Evolutionary conservation across 257 asterid genomes (phyloP), one percentile per base, ranked within the genome.

Genomic region (Buddleja alternifolia): DNA sequence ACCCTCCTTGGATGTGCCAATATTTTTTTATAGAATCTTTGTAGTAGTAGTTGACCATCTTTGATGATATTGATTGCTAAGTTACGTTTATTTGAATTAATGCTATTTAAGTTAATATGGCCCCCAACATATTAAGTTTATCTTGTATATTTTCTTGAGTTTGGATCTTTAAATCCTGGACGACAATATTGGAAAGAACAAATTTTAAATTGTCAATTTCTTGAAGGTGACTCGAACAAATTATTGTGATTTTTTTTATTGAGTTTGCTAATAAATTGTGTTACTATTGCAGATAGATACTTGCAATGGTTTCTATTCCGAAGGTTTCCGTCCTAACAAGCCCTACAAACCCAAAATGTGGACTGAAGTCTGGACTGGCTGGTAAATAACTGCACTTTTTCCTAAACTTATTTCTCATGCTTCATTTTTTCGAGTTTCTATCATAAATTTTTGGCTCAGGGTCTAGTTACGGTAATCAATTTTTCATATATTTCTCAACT

Each of bases 281-380:
- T 52, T 66, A 17, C 47, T 10, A n/a, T 59, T 68, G 53, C 90
- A 93, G 98, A 88, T 90, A 34, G 97, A 93, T 74, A 73, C 92
- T 12, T 93, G 98, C 78, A 93, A 93, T 67, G 98, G 95, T 10
- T 93, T 88, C 85, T 93, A 93, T 77, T 93, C 97, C 11, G 90
- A 93, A 73, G 87, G 86, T 19, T 93, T 77, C 64, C 78, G 44
- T 40, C 98, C 98, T 0, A 88, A 84, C 70, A 90, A 64, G 59
- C 95, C 98, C 10, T 69, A 82, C 66, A 93, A 88, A 15, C 98
- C 98, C 2, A 93, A 93, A 73, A 93, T 93, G 98, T 93, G 89
- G 81, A 93, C 97, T 4, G 98, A 93, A 85, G 81, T 65, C 55
- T 93, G 97, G 98, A 88, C 90, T 61, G 95, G 97, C 78, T 93